Percentiles rank a stretch among this genome's conserved stretches.
Conservation (phyloP, 306 rosid genomes). For the Quercus engelmannii region DNA sequence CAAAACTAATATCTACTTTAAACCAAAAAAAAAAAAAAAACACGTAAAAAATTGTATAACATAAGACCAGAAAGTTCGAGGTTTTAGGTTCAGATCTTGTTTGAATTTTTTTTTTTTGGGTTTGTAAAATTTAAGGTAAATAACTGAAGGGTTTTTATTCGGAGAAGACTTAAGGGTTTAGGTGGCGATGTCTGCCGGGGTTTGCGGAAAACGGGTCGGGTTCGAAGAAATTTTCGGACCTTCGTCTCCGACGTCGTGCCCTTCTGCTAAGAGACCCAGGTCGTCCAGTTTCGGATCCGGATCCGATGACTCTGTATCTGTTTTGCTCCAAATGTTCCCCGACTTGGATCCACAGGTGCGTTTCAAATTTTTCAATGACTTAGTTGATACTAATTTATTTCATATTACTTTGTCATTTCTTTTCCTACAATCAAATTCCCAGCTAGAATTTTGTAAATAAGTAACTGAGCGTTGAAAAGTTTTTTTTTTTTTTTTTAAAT, state of each 20-base stretch:
- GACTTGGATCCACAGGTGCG: slow-evolving; percentile 32
- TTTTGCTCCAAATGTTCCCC: slow-evolving; percentile 33
- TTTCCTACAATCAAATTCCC: neutral
- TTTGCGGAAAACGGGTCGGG: slow-evolving; percentile 41
- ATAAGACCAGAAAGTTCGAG: neutral
- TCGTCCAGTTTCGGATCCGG: slow-evolving; percentile 21
- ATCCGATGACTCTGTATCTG: slow-evolving; percentile 17
- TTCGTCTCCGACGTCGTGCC: slow-evolving; percentile 33
- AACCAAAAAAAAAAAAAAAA: neutral
- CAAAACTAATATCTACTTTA: neutral
- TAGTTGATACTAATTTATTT: neutral
- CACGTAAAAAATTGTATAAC: neutral
- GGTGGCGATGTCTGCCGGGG: slow-evolving; percentile 33
- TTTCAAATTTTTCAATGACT: neutral
- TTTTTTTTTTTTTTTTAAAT: neutral
- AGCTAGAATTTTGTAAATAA: neutral
- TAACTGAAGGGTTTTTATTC: neutral
- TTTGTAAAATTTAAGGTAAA: neutral
- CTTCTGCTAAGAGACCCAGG: slow-evolving; percentile 33
- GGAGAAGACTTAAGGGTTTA: neutral
- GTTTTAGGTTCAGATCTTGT: neutral
- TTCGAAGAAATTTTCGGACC: slow-evolving; percentile 42
- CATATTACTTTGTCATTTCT: neutral
- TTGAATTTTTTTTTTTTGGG: neutral
- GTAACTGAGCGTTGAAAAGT: neutral